Base-by-base conservation (phyloP, 2,329 filamentous ascomycete genomes). In the Tolypocladium paradoxum region DNA sequence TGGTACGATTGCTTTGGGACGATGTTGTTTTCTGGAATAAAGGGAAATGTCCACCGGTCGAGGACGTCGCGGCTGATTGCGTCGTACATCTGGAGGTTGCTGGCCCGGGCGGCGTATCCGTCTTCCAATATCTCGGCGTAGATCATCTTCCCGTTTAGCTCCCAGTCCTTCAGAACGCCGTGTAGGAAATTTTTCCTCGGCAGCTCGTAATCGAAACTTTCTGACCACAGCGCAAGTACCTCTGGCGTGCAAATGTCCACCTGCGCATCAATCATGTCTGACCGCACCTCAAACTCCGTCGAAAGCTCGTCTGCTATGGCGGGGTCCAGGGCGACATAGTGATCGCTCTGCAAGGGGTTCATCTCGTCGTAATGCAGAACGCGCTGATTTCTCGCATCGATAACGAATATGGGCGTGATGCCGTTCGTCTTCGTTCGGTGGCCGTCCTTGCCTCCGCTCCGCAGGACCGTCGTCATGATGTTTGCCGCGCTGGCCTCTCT, bases 241-340 rank as follows among this genome's bases (percentile, higher is more conserved):
- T 97, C 93, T 0, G 92, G 91, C 1, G 93, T 97, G 70, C 92
- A 97, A 58, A 99, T 97, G 66, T 99, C 93, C 63, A 99, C 93
- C 51, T 89, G 88, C 61, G 90, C 91, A 68, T 99, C 93, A 56
- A 97, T 87, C 54, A 99, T 74, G 69, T 99, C 92, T 58, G 87
- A 82, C 38, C 91, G 83, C 22, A 96, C 76, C 61, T 95, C 90
- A 50, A 96, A 79, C 66, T 95, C 88, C 46, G 73, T 72, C 6
- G 80, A 76, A 59, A 87, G 77, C 49, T 82, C 77, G 51, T 85
- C 82, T 20, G 96, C 74, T n/a, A 96, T 75, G 37, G 89, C 84
- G 2, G 88, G 80, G 62, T 96, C 90, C 48, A 97, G 79, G 49
- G 80, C 81, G 40, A 91, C 69, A 57, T 84, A 81, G 61, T 81